Conservation (phyloP, 2,329 filamentous ascomycete species). For the Arthrobotrys sinensis region DNA sequence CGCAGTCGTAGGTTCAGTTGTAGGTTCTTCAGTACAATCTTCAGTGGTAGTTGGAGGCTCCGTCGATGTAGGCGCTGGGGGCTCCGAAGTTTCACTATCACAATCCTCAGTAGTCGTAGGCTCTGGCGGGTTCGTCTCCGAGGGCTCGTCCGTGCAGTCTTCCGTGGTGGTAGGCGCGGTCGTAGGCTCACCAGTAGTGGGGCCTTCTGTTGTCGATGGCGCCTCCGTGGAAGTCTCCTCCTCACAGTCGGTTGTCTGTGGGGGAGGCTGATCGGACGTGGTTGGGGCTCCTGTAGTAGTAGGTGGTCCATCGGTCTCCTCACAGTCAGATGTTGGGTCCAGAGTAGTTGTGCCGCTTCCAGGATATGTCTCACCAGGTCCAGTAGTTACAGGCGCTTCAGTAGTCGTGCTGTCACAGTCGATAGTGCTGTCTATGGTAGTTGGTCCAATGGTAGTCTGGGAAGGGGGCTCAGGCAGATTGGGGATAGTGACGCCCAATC, state of each 20-base stretch:
- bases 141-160: slow-evolving; percentile 48
- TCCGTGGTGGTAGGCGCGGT: slow-evolving; percentile 40
- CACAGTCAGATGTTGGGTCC: slow-evolving; percentile 60
- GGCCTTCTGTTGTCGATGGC: slow-evolving; percentile 35
- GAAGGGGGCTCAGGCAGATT: slow-evolving; percentile 40
- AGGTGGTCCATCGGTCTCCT: slow-evolving; percentile 55
- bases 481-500: slow-evolving; percentile 40
- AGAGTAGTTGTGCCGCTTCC: slow-evolving; percentile 48
- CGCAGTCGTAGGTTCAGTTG: slow-evolving; percentile 29
- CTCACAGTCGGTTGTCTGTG: slow-evolving; percentile 43
- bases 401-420: slow-evolving; percentile 59
- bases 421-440: slow-evolving; percentile 52
- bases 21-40: slow-evolving; percentile 51
- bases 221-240: slow-evolving; percentile 42
- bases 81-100: slow-evolving; percentile 35
- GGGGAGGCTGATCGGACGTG: slow-evolving; percentile 21
- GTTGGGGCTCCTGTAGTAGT: slow-evolving; percentile 39
- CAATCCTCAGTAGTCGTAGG: slow-evolving; percentile 38
- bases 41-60: slow-evolving; percentile 41
- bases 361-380: slow-evolving; percentile 60
- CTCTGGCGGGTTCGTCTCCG: slow-evolving; percentile 40
- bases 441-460: slow-evolving; percentile 43
- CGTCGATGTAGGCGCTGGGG: slow-evolving; percentile 35
- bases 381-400: slow-evolving; percentile 35
- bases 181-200: slow-evolving; percentile 20